Evolutionary conservation across 202 grass and related monocot species (phyloP).

Genomic region (Zizania palustris): DNA sequence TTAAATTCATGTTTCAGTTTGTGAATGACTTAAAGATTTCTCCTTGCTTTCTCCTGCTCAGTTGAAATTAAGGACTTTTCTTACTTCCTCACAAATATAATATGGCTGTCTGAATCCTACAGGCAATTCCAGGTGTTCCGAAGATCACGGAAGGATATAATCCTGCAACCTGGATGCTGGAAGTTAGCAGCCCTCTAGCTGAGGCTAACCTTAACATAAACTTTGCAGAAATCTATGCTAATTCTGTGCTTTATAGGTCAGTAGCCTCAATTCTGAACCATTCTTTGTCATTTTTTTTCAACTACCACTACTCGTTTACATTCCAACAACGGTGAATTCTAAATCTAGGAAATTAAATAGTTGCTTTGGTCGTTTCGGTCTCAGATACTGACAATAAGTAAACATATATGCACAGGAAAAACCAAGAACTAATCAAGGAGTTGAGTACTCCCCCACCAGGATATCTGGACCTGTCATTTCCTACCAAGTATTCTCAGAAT

Average conservation of each 20-base stretch:
- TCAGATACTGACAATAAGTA: conserved; percentile 10
- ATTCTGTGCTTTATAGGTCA: conserved; percentile 73
- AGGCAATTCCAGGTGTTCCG: conserved; percentile 72
- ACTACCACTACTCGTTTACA: neutral
- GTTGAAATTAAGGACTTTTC: neutral
- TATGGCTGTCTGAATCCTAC: conserved; percentile 9
- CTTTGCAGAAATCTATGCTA: conserved; percentile 77
- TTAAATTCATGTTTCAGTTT: neutral
- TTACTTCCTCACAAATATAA: conserved; percentile 8
- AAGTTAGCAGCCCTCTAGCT: conserved; percentile 59
- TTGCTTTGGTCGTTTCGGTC: neutral
- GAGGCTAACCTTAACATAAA: conserved; percentile 65
- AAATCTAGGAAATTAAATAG: conserved; percentile 4
- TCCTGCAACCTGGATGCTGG: conserved; percentile 90
- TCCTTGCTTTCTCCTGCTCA: neutral
- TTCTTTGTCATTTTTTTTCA: neutral
- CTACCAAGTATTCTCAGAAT: conserved; percentile 75
- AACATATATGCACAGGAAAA: conserved; percentile 60
- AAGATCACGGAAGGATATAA: conserved; percentile 79
- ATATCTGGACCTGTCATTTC: conserved; percentile 74
- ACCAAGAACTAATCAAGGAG: conserved; percentile 82
- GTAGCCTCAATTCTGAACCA: neutral
- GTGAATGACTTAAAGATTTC: neutral
- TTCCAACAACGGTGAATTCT: no score
- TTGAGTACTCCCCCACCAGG: conserved; percentile 52